These are phyloP conservation scores for Borovskyia barvae DNA, from an alignment of 208 protist genomes.

Conservation along the genomic window DNA sequence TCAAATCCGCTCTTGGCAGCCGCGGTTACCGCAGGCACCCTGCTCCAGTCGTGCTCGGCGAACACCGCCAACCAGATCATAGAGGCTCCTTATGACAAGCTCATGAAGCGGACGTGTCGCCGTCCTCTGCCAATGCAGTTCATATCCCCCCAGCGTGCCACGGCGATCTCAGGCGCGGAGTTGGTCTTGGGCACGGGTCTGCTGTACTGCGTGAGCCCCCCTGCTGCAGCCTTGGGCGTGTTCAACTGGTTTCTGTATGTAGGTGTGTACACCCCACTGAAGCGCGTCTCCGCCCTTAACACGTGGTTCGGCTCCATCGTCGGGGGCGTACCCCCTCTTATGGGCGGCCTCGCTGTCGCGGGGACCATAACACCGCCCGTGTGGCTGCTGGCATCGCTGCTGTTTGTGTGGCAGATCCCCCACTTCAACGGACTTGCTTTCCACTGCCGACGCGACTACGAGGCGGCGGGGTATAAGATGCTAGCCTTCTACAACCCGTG, in stretches of 20 bases:
- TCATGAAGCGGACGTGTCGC: slow-evolving; percentile 91
- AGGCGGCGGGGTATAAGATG: slow-evolving; percentile 91
- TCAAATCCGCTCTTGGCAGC: slow-evolving; percentile 41
- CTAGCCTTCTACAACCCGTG: slow-evolving; percentile 83
- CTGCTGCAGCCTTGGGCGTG: slow-evolving; percentile 58
- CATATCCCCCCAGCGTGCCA: slow-evolving; percentile 48
- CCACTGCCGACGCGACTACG: slow-evolving; percentile 88
- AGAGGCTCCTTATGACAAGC: slow-evolving; percentile 72
- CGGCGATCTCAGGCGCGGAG: slow-evolving; percentile 42
- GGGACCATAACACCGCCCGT: slow-evolving; percentile 48
- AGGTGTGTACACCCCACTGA: slow-evolving; percentile 86
- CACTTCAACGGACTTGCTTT: slow-evolving; percentile 91
- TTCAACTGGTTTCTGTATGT: slow-evolving; percentile 89
- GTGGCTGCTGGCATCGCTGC: slow-evolving; percentile 67
- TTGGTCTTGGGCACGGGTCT: slow-evolving; percentile 65
- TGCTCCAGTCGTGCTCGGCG: slow-evolving; percentile 83
- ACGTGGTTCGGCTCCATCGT: slow-evolving; percentile 92
- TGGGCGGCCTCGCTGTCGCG: slow-evolving; percentile 79
- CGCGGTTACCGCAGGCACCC: slow-evolving; percentile 61
- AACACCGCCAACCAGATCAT: slow-evolving; percentile 91
- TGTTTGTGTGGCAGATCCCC: slow-evolving; percentile 92
- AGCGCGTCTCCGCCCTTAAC: slow-evolving; percentile 81
- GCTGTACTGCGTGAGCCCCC: slow-evolving; percentile 60
- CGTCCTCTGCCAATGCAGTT: slow-evolving; percentile 79
- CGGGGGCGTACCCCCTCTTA: slow-evolving; percentile 88